Evolutionary conservation across 2,329 filamentous ascomycete species (phyloP), one percentile per base, ranked within the genome.

Genomic region (Epichloe coenophiala): DNA sequence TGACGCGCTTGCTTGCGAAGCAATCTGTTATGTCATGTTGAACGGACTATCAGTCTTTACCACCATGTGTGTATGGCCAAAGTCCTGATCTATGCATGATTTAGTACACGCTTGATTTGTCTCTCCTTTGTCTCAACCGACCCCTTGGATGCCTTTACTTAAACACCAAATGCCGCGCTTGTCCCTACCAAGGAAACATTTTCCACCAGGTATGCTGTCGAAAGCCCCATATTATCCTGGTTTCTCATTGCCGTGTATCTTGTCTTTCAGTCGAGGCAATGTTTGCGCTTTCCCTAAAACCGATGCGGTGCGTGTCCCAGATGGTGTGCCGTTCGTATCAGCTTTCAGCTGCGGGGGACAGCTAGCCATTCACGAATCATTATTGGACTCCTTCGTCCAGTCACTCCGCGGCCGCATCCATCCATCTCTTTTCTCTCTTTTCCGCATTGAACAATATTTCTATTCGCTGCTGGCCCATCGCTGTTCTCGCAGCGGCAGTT

Each of bases 401-500:
- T 21, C 21, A 6, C 7, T 15, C 3, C n/a, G 3, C 5, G 4
- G 17, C 17, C 21, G 13, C 8, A n/a, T 27, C 19, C 37, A 17
- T 37, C 5, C 44, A 11, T 38, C 12, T 13, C 12, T 17, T 19
- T 46, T 4, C 1, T 31, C n/a, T 15, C 15, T 13, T 19, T 6
- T 23, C 36, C 35, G 35, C 21, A 39, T 17, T 21, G 2, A 37
- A 2, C 6, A 4, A 35, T 1, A 11, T 0, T 9, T 8, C 37
- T 45, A 63, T 43, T 60, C 59, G 46, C 53, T 56, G 49, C 61
- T 60, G 31, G 83, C 80, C 91, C 91, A 97, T 59, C 86, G 77
- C 65, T 75, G 75, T 68, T 97, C 91, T 49, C 91, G 76, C 50
- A 93, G 64, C 1, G 87, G 78, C 70, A 82, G 76, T 54, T 86